A percentile compares a stretch with the other conserved stretches of the same genome.
phyloP scores from a whole-genome alignment of 2,329 filamentous ascomycete genomes.

The Exophiala sideris region DNA sequence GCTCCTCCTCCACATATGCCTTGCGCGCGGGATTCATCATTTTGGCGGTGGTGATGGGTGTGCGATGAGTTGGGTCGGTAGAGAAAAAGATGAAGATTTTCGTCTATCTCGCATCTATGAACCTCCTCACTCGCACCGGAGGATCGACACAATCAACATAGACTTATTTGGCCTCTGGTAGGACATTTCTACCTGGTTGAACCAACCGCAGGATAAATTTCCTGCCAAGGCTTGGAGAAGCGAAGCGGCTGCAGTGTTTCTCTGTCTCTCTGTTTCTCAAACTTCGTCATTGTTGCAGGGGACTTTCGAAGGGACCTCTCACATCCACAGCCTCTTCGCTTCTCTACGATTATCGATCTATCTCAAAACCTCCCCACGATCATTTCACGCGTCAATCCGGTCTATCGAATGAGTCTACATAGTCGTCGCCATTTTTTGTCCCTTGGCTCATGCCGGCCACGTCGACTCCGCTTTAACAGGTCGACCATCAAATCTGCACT shows the following conservation, averaged over 20 bases:
- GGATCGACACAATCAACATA: too few relatives aligned
- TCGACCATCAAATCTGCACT: constrained; percentile 1
- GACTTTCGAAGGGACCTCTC: too few relatives aligned
- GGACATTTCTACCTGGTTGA: too few relatives aligned
- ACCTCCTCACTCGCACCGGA: too few relatives aligned
- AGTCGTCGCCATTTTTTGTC: neutral
- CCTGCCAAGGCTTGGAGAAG: neutral
- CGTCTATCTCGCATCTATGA: neutral
- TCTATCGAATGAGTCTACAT: constrained; percentile 6
- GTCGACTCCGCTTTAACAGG: neutral
- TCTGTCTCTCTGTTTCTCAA: neutral
- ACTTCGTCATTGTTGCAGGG: neutral
- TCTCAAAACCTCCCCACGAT: too few relatives aligned
- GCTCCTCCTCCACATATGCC: constrained; percentile 86
- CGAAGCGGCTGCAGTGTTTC: neutral
- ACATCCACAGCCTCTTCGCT: too few relatives aligned
- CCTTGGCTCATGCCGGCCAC: neutral
- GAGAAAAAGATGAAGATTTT: neutral
- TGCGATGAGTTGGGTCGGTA: neutral
- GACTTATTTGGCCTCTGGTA: too few relatives aligned
- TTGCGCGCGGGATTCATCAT: constrained; percentile 82
- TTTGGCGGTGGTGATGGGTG: constrained; percentile 26
- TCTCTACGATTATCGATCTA: too few relatives aligned
- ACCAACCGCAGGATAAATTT: neutral
- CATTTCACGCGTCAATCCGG: neutral